Percentiles rank a stretch among this genome's conserved stretches.
Evolutionary conservation across 495 filamentous ascomycete genomes (phyloP).

Genomic region (Neurospora sp.): DNA sequence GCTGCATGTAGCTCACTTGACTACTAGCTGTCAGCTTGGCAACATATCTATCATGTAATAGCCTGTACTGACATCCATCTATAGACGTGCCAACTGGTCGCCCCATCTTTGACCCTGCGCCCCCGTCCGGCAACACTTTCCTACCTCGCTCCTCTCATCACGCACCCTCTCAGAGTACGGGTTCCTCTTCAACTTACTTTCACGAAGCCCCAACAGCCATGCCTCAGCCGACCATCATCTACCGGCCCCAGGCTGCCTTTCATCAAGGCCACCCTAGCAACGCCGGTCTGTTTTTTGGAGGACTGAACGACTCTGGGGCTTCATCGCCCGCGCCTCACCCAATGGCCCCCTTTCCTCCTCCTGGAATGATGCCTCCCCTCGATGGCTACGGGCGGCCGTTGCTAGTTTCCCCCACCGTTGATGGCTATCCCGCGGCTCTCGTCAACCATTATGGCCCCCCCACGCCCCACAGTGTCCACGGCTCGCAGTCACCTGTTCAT

Average conservation of each 20-base stretch:
- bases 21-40: not conserved
- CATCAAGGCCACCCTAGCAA: conserved; percentile 34
- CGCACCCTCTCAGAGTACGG: not conserved
- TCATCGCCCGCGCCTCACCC: conserved; percentile 37
- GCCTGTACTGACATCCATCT: not conserved
- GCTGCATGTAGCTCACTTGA: not conserved
- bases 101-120: not conserved
- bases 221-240: conserved; percentile 6
- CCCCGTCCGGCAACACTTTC: not conserved
- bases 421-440: conserved; percentile 25
- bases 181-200: not conserved
- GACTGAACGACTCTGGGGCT: conserved; percentile 33
- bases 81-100: not conserved
- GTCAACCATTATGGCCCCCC: conserved; percentile 34
- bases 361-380: conserved; percentile 21
- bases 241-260: conserved; percentile 5
- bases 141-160: not conserved
- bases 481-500: conserved; percentile 38
- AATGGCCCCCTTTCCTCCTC: conserved; percentile 25
- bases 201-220: conserved; percentile 3
- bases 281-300: conserved; percentile 35
- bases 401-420: conserved; percentile 21
- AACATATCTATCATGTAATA: not conserved
- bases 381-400: conserved; percentile 27
- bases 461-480: conserved; percentile 45